A percentile compares a stretch with the other conserved stretches of the same genome.
phyloP scores from a whole-genome alignment of 495 filamentous ascomycete species.

The Neurospora sp. region DNA sequence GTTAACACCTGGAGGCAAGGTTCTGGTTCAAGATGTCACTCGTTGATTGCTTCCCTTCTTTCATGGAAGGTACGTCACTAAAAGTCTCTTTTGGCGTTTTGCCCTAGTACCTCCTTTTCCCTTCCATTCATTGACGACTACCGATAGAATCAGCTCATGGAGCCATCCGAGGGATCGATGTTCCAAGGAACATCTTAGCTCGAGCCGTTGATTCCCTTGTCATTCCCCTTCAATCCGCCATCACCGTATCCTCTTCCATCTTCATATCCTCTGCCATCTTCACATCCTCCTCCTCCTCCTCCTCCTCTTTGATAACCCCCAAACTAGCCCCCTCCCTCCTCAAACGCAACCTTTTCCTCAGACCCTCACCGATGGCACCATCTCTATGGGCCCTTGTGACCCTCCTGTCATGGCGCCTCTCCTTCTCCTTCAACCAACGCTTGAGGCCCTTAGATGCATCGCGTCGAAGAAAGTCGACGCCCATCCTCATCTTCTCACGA shows the following conservation, averaged over 20 bases:
- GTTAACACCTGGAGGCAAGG: neutral
- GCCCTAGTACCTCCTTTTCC: neutral
- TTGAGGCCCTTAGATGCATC: neutral
- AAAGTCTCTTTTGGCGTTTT: neutral
- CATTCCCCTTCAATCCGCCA: neutral
- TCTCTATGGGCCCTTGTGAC: neutral
- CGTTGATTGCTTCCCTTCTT: neutral
- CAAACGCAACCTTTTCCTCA: neutral
- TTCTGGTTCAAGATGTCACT: accelerated
- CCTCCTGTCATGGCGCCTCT: neutral
- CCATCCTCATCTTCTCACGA: neutral
- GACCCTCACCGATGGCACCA: neutral
- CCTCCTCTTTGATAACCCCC: neutral
- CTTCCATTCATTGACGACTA: neutral
- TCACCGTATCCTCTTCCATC: neutral
- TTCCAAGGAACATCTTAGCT: no score
- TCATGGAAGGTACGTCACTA: neutral
- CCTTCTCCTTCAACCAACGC: neutral
- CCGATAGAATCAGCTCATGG: neutral
- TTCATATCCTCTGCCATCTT: neutral
- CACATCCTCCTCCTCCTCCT: neutral
- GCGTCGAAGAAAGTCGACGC: neutral
- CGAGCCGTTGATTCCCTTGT: no score
- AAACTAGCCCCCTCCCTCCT: neutral
- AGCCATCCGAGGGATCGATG: no score